Conservation (phyloP, 345 rosid species). For the Draba incana region DNA sequence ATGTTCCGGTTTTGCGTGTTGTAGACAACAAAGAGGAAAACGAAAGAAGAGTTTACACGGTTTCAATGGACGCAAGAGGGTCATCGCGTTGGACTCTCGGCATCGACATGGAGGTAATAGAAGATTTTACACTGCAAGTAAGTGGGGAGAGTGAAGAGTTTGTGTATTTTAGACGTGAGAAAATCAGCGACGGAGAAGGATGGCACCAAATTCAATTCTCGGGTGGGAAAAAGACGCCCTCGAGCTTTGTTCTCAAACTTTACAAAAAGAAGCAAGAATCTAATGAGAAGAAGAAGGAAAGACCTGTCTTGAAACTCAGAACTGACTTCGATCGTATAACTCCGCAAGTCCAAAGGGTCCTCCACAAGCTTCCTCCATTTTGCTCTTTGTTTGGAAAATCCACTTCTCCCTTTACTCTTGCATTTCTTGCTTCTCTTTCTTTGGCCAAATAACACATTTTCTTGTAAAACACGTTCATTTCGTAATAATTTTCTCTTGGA, state of each 20-base stretch:
- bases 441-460: slow-evolving; percentile 17
- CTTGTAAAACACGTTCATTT: not conserved
- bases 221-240: slow-evolving; percentile 73
- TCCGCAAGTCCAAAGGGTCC: slow-evolving; percentile 57
- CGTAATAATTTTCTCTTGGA: too few relatives aligned
- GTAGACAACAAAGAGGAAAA: slow-evolving; percentile 46
- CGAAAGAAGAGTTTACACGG: slow-evolving; percentile 47
- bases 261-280: slow-evolving; percentile 42
- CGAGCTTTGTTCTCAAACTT: slow-evolving; percentile 61
- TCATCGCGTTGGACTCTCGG: slow-evolving; percentile 89
- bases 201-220: slow-evolving; percentile 88
- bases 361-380: slow-evolving; percentile 71
- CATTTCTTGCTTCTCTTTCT: slow-evolving; percentile 71
- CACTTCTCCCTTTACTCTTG: slow-evolving; percentile 66
- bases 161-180: slow-evolving; percentile 57
- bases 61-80: slow-evolving; percentile 65
- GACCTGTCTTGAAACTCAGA: slow-evolving; percentile 74
- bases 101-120: slow-evolving; percentile 67
- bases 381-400: slow-evolving; percentile 89
- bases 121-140: slow-evolving; percentile 71
- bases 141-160: slow-evolving; percentile 53
- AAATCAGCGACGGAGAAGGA: slow-evolving; percentile 56
- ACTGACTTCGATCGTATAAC: slow-evolving; percentile 68
- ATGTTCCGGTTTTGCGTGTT: slow-evolving; percentile 63
- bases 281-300: slow-evolving; percentile 26